Evolutionary conservation across 306 rosid genomes (phyloP).

Genomic region (Alnus rubra): DNA sequence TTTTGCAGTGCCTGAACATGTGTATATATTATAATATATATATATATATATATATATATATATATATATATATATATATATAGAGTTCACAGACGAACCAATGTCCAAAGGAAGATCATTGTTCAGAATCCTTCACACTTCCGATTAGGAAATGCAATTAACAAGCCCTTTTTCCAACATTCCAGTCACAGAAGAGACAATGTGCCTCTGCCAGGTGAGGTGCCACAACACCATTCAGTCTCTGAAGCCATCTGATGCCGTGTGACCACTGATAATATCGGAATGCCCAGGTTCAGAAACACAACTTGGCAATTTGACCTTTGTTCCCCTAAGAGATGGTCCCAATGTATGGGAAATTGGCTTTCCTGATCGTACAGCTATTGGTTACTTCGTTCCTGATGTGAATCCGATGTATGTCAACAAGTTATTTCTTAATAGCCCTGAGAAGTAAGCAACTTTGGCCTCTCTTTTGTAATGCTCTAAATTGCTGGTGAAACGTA

Average conservation of each 20-base stretch:
- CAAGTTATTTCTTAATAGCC: conserved; percentile 44
- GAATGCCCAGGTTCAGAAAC: conserved; percentile 27
- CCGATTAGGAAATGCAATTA: conserved; percentile 27
- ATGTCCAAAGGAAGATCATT: conserved; percentile 30
- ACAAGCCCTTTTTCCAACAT: conserved; percentile 9
- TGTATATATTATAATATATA: too few relatives aligned
- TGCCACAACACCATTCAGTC: conserved; percentile 33
- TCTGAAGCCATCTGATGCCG: conserved; percentile 15
- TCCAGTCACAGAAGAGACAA: conserved; percentile 24
- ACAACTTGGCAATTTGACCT: conserved; percentile 38
- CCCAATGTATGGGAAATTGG: conserved; percentile 56
- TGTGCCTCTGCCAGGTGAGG: conserved; percentile 35
- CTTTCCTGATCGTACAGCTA: conserved; percentile 45
- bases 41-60: too few relatives aligned
- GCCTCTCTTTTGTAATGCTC: background rate
- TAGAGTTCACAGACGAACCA: conserved; percentile 27
- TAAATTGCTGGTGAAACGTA: conserved; percentile 24
- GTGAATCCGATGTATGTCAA: conserved; percentile 50
- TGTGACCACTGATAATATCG: background rate
- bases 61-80: background rate
- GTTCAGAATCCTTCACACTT: conserved; percentile 10
- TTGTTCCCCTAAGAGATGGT: conserved; percentile 44
- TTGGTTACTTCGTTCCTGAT: conserved; percentile 42
- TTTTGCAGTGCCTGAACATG: conserved; percentile 27
- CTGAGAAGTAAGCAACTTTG: conserved; percentile 39